A percentile compares a stretch with the other conserved stretches of the same genome.
phyloP scores from a whole-genome alignment of 768 basidiomycete genomes.

The Chiua virens region DNA sequence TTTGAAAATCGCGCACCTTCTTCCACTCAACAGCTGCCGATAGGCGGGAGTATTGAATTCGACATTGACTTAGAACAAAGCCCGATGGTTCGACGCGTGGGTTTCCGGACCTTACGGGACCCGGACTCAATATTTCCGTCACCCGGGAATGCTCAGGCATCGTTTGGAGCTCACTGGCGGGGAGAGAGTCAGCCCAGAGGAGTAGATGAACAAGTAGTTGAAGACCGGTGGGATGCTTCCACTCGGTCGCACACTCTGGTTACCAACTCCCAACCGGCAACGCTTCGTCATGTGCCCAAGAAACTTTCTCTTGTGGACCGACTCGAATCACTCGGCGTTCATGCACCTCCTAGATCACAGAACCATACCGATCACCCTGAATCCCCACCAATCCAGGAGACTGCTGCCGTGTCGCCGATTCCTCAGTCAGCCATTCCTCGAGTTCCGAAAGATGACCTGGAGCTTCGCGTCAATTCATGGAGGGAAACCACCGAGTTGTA shows the following conservation, averaged over 20 bases:
- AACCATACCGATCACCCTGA: conserved; percentile 6
- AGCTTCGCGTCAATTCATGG: conserved; percentile 65
- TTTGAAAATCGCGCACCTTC: conserved; percentile 42
- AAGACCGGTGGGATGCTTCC: conserved; percentile 35
- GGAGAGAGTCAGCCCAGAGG: conserved; percentile 53
- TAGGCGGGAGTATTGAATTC: conserved; percentile 82
- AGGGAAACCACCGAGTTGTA: conserved; percentile 53
- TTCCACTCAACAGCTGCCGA: conserved; percentile 46
- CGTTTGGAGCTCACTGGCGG: conserved; percentile 44
- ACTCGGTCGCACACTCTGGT: conserved; percentile 10
- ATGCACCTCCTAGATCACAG: conserved; percentile 32
- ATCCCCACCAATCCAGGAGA: conserved; percentile 23
- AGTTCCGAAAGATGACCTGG: conserved; percentile 51
- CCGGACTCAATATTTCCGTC: conserved; percentile 40
- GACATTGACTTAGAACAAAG: conserved; percentile 76
- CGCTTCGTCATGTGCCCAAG: conserved; percentile 54
- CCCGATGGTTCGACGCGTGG: conserved; percentile 81
- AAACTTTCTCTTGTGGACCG: conserved; percentile 72
- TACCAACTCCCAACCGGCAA: conserved; percentile 24
- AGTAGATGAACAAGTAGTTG: conserved; percentile 38
- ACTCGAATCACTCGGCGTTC: conserved; percentile 47
- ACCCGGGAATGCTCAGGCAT: conserved; percentile 37
- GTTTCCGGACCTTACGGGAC: conserved; percentile 47
- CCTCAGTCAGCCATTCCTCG: conserved; percentile 60
- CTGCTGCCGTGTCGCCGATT: conserved; percentile 55